Percentiles rank a stretch among this genome's conserved stretches.
These are phyloP conservation scores for Aspergillus latus DNA, from an alignment of 2,329 filamentous ascomycete species.

Conservation along the genomic window DNA sequence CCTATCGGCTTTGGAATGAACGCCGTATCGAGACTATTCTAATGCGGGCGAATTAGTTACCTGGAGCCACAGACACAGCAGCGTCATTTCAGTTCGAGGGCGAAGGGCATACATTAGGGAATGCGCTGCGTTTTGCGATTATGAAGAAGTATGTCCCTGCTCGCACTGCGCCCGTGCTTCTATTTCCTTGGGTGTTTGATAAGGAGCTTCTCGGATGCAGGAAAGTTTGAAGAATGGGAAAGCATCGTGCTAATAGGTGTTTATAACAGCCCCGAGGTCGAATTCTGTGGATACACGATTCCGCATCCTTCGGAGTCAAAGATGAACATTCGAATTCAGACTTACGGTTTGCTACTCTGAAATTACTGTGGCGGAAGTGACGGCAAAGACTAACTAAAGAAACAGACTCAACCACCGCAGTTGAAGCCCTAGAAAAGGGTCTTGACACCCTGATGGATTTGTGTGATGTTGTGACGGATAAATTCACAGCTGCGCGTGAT, in stretches of 20 bases:
- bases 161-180: neutral
- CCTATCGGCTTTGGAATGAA: neutral
- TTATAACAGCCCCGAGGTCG: slow-evolving; percentile 74
- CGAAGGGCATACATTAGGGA: slow-evolving; percentile 94
- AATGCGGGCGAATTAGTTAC: slow-evolving; percentile 59
- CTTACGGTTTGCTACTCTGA: slow-evolving; percentile 68
- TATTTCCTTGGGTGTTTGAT: neutral
- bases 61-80: slow-evolving; percentile 80
- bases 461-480: slow-evolving; percentile 90
- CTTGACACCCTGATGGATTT: slow-evolving; percentile 84
- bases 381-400: neutral
- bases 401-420: slow-evolving; percentile 69
- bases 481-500: slow-evolving; percentile 71
- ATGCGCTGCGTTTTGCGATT: slow-evolving; percentile 89
- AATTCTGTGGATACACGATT: slow-evolving; percentile 98
- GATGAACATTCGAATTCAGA: slow-evolving; percentile 98
- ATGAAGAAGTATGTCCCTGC: slow-evolving; percentile 83
- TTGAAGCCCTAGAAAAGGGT: slow-evolving; percentile 86
- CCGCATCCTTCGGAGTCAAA: slow-evolving; percentile 93
- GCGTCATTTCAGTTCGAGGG: slow-evolving; percentile 93
- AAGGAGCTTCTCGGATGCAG: no score
- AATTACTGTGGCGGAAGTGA: no score
- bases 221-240: neutral
- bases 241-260: slow-evolving; percentile 14
- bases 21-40: neutral